A percentile compares a stretch with the other conserved stretches of the same genome.
phyloP scores from a whole-genome alignment of 2,329 filamentous ascomycete species.

The Diaporthe sp. region DNA sequence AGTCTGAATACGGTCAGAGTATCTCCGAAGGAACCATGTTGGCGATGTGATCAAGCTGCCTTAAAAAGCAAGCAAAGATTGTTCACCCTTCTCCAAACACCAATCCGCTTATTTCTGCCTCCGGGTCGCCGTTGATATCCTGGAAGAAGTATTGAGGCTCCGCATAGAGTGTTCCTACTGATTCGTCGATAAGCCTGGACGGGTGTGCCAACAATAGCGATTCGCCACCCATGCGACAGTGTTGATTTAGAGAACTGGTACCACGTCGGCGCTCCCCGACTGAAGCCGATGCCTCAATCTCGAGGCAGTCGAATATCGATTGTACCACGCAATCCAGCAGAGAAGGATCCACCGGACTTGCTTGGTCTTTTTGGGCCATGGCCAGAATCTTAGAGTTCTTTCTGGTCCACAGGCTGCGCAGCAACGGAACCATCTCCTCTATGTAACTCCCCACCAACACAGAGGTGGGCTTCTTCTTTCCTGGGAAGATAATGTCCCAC shows the following conservation, averaged over 20 bases:
- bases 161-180: too few relatives aligned
- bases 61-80: too few relatives aligned
- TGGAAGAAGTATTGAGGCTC: too few relatives aligned
- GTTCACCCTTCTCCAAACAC: too few relatives aligned
- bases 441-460: neutral
- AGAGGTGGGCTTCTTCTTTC: neutral
- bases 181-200: too few relatives aligned
- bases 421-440: slow-evolving; percentile 13
- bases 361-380: neutral
- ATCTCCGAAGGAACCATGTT: too few relatives aligned
- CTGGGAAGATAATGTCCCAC: slow-evolving; percentile 9
- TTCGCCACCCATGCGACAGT: neutral
- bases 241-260: neutral
- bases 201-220: too few relatives aligned
- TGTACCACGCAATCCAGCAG: neutral
- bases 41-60: too few relatives aligned
- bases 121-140: too few relatives aligned
- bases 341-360: rapidly evolving
- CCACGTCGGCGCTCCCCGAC: too few relatives aligned
- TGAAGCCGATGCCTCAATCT: neutral
- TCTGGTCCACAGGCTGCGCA: neutral
- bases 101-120: too few relatives aligned
- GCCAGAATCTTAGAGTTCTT: neutral
- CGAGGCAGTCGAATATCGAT: neutral
- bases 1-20: too few relatives aligned